These are phyloP conservation scores for Lepidium africanum DNA, from an alignment of 345 rosid genomes.

Conservation along the genomic window DNA sequence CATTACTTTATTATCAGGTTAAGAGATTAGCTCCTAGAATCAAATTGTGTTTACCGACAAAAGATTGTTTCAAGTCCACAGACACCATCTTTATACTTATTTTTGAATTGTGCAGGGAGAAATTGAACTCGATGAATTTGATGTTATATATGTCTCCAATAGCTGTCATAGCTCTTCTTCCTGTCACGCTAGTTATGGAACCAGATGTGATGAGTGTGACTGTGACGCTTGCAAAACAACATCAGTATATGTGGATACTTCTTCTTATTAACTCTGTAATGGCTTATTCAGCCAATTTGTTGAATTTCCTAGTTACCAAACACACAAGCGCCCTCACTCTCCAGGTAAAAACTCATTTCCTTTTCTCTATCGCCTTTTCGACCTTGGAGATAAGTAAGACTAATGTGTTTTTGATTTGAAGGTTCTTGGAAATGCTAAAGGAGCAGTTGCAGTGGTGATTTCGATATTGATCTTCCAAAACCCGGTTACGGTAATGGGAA, in stretches of 20 bases:
- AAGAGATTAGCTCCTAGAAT: not conserved
- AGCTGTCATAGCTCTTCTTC: slow-evolving; percentile 72
- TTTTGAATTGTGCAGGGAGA: slow-evolving; percentile 45
- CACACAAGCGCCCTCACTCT: slow-evolving; percentile 93
- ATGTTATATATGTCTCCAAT: slow-evolving; percentile 87
- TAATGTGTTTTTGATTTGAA: slow-evolving; percentile 12
- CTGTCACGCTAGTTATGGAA: slow-evolving; percentile 71
- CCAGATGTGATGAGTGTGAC: slow-evolving; percentile 56
- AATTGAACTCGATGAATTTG: slow-evolving; percentile 91
- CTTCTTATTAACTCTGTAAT: slow-evolving; percentile 65
- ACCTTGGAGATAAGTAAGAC: not conserved
- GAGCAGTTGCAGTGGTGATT: slow-evolving; percentile 90
- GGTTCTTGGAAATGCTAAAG: slow-evolving; percentile 97
- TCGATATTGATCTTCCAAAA: slow-evolving; percentile 78
- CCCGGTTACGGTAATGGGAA: slow-evolving; percentile 77
- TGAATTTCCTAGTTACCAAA: slow-evolving; percentile 82
- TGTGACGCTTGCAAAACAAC: slow-evolving; percentile 50
- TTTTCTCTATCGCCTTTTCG: not conserved
- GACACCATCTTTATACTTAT: not conserved
- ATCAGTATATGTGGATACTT: slow-evolving; percentile 73
- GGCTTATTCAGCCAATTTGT: slow-evolving; percentile 82
- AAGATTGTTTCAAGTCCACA: not conserved
- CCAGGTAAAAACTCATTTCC: slow-evolving; percentile 40
- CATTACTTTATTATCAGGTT: not conserved
- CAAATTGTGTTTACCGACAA: not conserved